These are phyloP conservation scores for Penicillium silybi DNA, from an alignment of 495 filamentous ascomycete species.

Conservation along the genomic window DNA sequence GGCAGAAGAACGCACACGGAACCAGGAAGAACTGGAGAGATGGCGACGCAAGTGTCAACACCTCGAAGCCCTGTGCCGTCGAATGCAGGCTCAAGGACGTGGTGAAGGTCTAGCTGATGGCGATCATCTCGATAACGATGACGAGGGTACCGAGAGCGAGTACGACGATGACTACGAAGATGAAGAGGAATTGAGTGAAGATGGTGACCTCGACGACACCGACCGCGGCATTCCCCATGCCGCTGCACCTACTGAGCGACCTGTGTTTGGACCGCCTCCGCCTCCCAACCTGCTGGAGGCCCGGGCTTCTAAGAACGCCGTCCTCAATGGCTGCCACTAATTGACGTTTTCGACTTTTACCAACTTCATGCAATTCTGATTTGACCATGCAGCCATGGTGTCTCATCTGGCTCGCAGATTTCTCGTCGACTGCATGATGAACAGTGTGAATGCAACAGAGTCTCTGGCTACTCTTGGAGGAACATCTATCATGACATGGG, in stretches of 20 bases:
- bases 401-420: not conserved
- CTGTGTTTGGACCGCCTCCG: constrained; percentile 54
- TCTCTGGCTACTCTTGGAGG: not conserved
- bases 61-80: constrained; percentile 86
- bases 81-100: constrained; percentile 89
- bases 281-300: constrained; percentile 47
- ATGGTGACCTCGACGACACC: constrained; percentile 62
- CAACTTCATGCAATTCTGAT: not conserved
- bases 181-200: constrained; percentile 64
- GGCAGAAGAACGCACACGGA: constrained; percentile 89
- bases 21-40: constrained; percentile 73
- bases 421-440: not conserved
- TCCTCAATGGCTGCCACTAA: constrained; percentile 47
- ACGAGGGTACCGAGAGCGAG: constrained; percentile 66
- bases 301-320: constrained; percentile 40
- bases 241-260: constrained; percentile 42
- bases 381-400: not conserved
- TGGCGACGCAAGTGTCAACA: constrained; percentile 87
- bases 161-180: constrained; percentile 68
- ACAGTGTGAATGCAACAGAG: not conserved
- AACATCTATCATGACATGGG: not conserved
- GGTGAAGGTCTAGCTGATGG: constrained; percentile 54
- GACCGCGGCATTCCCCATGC: constrained; percentile 26
- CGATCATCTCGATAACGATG: constrained; percentile 59
- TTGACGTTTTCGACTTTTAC: constrained; percentile 5